Conservation (phyloP, 768 basidiomycete genomes). For the Agaricus blazei region DNA sequence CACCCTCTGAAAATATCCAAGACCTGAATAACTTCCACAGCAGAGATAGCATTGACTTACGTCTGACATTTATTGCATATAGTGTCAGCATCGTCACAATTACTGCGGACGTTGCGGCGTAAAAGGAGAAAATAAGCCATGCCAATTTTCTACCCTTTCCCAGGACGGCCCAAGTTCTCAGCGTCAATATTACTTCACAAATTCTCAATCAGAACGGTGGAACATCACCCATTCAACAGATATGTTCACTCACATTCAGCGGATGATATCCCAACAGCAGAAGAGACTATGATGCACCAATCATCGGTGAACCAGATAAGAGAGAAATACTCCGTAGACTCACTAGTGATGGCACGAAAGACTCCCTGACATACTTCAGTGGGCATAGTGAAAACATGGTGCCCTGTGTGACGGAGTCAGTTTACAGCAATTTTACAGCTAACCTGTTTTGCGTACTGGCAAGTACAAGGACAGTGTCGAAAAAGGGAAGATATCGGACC, state of each 20-base stretch:
- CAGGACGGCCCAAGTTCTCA: slow-evolving; percentile 6
- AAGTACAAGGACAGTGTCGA: neutral
- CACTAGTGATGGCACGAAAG: neutral
- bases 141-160: neutral
- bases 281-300: neutral
- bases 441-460: slow-evolving; percentile 11
- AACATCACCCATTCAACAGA: neutral
- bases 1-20: neutral
- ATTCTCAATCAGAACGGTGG: neutral
- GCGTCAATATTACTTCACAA: slow-evolving; percentile 4
- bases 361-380: neutral
- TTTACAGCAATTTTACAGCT: too few relatives aligned
- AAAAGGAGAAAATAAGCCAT: neutral
- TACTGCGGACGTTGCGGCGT: neutral
- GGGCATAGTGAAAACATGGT: neutral
- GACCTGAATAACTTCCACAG: too few relatives aligned
- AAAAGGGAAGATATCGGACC: neutral
- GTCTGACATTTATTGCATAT: neutral
- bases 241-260: neutral
- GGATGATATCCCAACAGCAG: neutral
- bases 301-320: neutral
- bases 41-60: neutral
- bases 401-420: neutral
- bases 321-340: neutral
- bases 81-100: neutral